These are phyloP conservation scores for Favolaschia claudopus DNA, from an alignment of 768 basidiomycete genomes.

Conservation along the genomic window DNA sequence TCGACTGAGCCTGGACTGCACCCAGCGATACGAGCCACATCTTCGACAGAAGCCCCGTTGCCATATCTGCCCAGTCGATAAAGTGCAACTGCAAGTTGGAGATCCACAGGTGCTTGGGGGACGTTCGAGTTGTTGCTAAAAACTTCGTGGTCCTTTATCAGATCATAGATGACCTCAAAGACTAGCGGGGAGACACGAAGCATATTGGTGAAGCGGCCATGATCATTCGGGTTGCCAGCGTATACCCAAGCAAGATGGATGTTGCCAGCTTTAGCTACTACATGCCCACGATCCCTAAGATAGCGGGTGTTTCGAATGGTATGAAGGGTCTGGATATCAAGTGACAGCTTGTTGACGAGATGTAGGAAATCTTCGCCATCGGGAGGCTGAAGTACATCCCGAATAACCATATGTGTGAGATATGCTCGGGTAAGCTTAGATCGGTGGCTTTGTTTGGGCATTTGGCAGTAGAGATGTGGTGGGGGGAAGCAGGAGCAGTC, in stretches of 20 bases:
- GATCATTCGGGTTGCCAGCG: conserved; percentile 30
- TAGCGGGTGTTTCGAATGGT: conserved; percentile 12
- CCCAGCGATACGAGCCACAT: conserved; percentile 37
- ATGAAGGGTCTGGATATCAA: not conserved
- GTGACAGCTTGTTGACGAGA: not conserved
- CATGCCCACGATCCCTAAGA: conserved; percentile 10
- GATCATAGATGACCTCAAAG: conserved; percentile 33
- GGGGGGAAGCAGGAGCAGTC: no score
- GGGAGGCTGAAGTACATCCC: not conserved
- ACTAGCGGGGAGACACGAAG: conserved; percentile 35
- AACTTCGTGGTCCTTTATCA: conserved; percentile 38
- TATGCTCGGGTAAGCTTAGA: not conserved
- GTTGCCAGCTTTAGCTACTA: conserved; percentile 34
- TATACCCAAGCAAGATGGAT: conserved; percentile 37
- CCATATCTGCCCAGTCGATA: conserved; percentile 38
- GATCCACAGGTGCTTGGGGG: conserved; percentile 37
- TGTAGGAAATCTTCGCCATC: not conserved
- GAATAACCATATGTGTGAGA: not conserved
- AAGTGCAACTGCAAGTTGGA: conserved; percentile 39
- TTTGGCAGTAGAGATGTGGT: no score
- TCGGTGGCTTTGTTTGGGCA: not conserved
- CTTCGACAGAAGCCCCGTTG: conserved; percentile 38
- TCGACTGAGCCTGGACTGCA: conserved; percentile 38
- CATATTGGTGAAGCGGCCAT: conserved; percentile 32
- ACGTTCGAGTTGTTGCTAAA: conserved; percentile 37